phyloP scores from a whole-genome alignment of 1,284 basidiomycete genomes.

The Ustilago nuda region DNA sequence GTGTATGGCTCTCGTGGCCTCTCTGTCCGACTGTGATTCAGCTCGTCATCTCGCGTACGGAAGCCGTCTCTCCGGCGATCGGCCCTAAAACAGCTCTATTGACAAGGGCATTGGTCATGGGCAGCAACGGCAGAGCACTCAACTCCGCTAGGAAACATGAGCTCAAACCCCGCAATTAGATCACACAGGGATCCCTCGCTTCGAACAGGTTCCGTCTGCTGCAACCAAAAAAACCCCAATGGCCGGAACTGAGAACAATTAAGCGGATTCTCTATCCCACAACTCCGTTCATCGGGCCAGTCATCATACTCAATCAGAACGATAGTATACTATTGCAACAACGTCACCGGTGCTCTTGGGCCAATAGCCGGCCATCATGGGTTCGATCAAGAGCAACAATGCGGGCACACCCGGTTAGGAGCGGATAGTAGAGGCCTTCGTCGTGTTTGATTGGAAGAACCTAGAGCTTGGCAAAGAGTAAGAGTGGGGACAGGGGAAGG shows the following conservation, averaged over 20 bases:
- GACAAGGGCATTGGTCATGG: neutral
- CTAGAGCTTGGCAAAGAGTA: neutral
- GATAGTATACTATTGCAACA: neutral
- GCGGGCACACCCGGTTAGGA: neutral
- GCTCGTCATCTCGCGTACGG: conserved; percentile 12
- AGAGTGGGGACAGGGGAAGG: neutral
- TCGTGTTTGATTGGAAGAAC: neutral
- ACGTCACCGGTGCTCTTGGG: neutral
- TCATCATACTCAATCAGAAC: neutral
- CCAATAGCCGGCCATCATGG: neutral
- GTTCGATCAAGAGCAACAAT: neutral
- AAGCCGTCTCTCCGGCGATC: conserved; percentile 8
- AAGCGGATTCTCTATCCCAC: neutral
- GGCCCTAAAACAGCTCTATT: neutral
- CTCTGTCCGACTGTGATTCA: conserved; percentile 6
- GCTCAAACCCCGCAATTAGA: conserved; percentile 17
- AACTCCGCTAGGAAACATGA: neutral
- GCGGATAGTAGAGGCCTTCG: neutral
- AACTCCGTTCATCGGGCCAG: neutral
- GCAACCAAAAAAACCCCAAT: conserved; percentile 4
- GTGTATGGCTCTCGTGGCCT: conserved; percentile 1
- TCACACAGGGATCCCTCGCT: conserved; percentile 1
- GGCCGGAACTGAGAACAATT: neutral
- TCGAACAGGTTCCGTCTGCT: neutral
- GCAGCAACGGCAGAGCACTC: neutral